phyloP scores from a whole-genome alignment of 495 filamentous ascomycete genomes.

The Barbatosphaeria neglecta region DNA sequence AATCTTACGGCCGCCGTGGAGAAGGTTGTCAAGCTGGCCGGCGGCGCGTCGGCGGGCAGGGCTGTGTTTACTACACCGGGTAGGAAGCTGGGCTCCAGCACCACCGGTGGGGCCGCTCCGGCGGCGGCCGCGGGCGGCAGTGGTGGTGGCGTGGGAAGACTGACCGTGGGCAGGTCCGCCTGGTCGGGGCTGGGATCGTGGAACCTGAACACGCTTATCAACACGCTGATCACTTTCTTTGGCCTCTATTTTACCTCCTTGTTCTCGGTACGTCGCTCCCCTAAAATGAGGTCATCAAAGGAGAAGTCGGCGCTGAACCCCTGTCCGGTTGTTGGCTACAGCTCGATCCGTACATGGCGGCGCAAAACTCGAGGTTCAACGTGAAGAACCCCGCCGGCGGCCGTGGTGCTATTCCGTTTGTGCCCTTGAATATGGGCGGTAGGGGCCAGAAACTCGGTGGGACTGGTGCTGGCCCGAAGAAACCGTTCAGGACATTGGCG shows the following conservation, averaged over 20 bases:
- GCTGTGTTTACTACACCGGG: constrained; percentile 29
- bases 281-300: too few relatives aligned
- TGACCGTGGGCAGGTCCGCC: not conserved
- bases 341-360: constrained; percentile 56
- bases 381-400: constrained; percentile 21
- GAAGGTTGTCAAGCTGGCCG: constrained; percentile 10
- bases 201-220: constrained; percentile 31
- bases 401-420: constrained; percentile 6
- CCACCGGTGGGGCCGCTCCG: not conserved
- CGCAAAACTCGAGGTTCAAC: constrained; percentile 54
- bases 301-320: constrained; percentile 7
- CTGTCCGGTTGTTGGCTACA: constrained; percentile 13
- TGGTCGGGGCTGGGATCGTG: constrained; percentile 24
- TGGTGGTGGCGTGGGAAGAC: constrained; percentile 11
- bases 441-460: constrained; percentile 9
- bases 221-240: constrained; percentile 40
- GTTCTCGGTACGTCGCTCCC: constrained; percentile 41
- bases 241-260: constrained; percentile 49
- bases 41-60: constrained; percentile 2
- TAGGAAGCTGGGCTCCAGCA: constrained; percentile 19
- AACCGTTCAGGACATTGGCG: constrained; percentile 30
- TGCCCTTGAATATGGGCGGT: constrained; percentile 2
- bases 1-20: constrained; percentile 61
- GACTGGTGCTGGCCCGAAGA: constrained; percentile 12
- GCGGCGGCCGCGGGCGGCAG: constrained; percentile 11